Evolutionary conservation across 805 yeast genomes (phyloP).

Genomic region (Kodamaea lidongshanica): DNA sequence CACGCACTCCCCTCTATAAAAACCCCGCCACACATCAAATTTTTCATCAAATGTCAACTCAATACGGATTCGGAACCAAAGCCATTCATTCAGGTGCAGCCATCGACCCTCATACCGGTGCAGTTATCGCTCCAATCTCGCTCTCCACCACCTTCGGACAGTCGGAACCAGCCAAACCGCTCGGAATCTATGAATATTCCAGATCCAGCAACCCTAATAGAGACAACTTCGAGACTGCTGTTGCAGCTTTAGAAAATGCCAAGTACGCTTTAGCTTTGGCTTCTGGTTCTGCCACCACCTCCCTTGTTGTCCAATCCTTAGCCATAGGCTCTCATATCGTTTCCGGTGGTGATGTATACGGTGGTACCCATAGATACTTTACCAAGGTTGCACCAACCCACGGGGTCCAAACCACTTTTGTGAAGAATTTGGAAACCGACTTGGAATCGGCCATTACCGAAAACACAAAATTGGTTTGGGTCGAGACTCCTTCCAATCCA

Average conservation of each 20-base stretch:
- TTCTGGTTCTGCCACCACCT: slow-evolving; percentile 85
- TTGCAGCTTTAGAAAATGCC: slow-evolving; percentile 75
- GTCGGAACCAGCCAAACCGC: slow-evolving; percentile 65
- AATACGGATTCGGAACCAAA: slow-evolving; percentile 61
- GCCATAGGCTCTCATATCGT: slow-evolving; percentile 69
- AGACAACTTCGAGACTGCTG: slow-evolving; percentile 68
- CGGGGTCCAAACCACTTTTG: slow-evolving; percentile 65
- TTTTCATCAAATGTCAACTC: slow-evolving; percentile 6
- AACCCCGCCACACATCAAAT: no score
- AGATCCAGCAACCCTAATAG: slow-evolving; percentile 86
- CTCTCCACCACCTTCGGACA: slow-evolving; percentile 84
- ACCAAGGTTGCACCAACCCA: slow-evolving; percentile 78
- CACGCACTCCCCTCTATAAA: slow-evolving; percentile 1
- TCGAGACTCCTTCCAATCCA: slow-evolving; percentile 87
- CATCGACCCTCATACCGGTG: slow-evolving; percentile 70
- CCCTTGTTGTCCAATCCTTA: slow-evolving; percentile 66
- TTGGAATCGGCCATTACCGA: slow-evolving; percentile 49
- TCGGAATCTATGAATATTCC: slow-evolving; percentile 78
- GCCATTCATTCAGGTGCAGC: slow-evolving; percentile 82
- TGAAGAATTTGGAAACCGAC: slow-evolving; percentile 57
- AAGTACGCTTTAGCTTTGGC: slow-evolving; percentile 70
- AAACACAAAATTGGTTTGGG: slow-evolving; percentile 75
- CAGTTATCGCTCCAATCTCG: slow-evolving; percentile 80
- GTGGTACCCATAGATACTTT: slow-evolving; percentile 88
- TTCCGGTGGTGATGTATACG: slow-evolving; percentile 81